Evolutionary conservation across 2,329 filamentous ascomycete genomes (phyloP).

Genomic region (Diplodia scrobiculata): DNA sequence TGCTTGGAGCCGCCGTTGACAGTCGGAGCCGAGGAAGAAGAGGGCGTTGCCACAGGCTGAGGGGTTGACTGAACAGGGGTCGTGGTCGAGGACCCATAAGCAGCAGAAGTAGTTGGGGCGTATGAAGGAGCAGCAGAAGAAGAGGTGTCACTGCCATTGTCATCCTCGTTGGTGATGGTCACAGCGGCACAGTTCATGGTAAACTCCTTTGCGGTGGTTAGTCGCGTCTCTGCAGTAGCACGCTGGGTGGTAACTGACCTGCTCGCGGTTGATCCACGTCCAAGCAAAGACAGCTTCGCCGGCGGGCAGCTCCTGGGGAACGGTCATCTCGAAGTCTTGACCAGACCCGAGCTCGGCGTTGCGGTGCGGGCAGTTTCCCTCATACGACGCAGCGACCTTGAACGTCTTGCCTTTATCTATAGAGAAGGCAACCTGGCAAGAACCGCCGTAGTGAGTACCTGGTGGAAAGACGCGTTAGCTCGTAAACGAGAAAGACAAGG

Average conservation of each 20-base stretch:
- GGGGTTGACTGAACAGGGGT: neutral
- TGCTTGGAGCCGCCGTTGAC: slow-evolving; percentile 24
- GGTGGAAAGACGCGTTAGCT: neutral
- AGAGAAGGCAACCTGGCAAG: slow-evolving; percentile 52
- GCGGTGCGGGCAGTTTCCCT: slow-evolving; percentile 53
- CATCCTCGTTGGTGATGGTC: slow-evolving; percentile 41
- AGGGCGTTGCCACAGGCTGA: slow-evolving; percentile 12
- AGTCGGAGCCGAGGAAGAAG: slow-evolving; percentile 29
- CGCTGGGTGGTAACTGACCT: slow-evolving; percentile 34
- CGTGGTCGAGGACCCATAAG: neutral
- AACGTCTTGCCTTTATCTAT: slow-evolving; percentile 50
- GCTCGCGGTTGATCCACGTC: slow-evolving; percentile 54
- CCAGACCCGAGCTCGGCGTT: slow-evolving; percentile 41
- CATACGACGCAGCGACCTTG: slow-evolving; percentile 50
- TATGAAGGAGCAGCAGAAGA: slow-evolving; percentile 1
- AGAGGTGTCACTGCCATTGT: neutral
- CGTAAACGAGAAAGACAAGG: neutral
- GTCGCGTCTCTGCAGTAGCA: slow-evolving; percentile 30
- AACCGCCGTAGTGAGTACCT: slow-evolving; percentile 52
- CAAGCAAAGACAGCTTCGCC: slow-evolving; percentile 51
- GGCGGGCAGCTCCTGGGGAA: slow-evolving; percentile 48
- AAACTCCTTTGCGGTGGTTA: slow-evolving; percentile 38
- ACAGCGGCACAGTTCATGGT: slow-evolving; percentile 52
- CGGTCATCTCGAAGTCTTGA: slow-evolving; percentile 51
- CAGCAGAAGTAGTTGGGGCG: slow-evolving; percentile 5